Evolutionary conservation across 2,329 filamentous ascomycete genomes (phyloP), one percentile per base, ranked within the genome.

Genomic region (Fusarium subtropicale): DNA sequence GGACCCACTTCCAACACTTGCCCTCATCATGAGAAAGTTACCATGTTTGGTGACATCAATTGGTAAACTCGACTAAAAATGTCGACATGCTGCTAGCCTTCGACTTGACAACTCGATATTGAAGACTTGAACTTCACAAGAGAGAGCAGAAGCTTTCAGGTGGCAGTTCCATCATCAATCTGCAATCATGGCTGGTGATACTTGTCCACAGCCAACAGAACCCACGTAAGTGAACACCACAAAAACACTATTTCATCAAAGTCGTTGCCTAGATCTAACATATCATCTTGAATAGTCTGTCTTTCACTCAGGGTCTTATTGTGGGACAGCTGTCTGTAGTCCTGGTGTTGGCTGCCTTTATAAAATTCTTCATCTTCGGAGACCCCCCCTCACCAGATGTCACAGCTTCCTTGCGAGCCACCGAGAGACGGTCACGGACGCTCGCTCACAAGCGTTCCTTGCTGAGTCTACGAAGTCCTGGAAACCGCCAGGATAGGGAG

Each of bases 281-380:
- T 16, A 15, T 4, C 10, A 12, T 41, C 2, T 30, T 18, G 12
- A 26, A 28, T 31, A 95, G 93, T 41, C 85, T 96, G 72, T 96
- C 93, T 36, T 98, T 98, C 79, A 97, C 93, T 0, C 93, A 97
- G 78, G 96, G 96, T 30, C 91, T 99, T 73, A 89, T 99, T 50
- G 86, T 98, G 33, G 96, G 96, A 51, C 96, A 99, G 80, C 86
- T 99, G 53, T 97, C 94, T 3, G 92, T 99, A 46, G 92, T 97
- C 16, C 83, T 98, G 26, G 86, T 99, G 39, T 89, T 99, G 66
- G 94, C 94, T 69, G 93, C 92, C 72, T 98, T 99, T 81, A 98
- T 99, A 81, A 97, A 97, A 79, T 99, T 97, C 88, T 99, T 99
- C 87, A 98, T 99, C 77, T 98, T 99, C 77, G 96, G 96, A 74